A percentile compares a stretch with the other conserved stretches of the same genome.
Evolutionary conservation across 148 eudicot species (phyloP).

Genomic region (Cornus kousa): DNA sequence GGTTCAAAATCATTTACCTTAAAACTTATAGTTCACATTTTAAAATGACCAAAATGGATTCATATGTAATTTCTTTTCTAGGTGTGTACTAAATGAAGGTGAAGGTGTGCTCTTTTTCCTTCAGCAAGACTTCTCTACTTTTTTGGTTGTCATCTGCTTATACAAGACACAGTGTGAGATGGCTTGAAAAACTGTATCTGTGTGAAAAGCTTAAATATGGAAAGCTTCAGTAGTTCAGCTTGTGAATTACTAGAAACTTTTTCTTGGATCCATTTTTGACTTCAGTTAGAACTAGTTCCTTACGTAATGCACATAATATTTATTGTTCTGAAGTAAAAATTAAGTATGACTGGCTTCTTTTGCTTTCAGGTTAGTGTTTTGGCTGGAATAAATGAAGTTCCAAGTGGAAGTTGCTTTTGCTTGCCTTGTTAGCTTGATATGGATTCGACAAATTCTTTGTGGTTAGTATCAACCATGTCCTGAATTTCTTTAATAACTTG

Average conservation of each 20-base stretch:
- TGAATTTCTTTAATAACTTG: background rate
- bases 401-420: slow-evolving; percentile 34
- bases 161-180: background rate
- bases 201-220: background rate
- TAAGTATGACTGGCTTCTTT: slow-evolving; percentile 4
- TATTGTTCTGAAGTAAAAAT: background rate
- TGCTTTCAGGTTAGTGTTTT: slow-evolving; percentile 18
- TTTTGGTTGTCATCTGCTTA: background rate
- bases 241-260: background rate
- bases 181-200: background rate
- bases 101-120: background rate
- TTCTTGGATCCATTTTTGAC: background rate
- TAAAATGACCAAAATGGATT: background rate
- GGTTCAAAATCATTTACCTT: background rate
- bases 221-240: background rate
- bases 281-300: background rate
- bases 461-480: slow-evolving; percentile 45
- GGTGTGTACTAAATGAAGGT: background rate
- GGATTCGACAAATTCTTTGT: slow-evolving; percentile 41
- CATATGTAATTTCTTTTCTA: background rate
- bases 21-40: background rate
- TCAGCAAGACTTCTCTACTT: background rate
- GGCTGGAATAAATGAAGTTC: slow-evolving; percentile 45
- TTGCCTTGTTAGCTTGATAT: slow-evolving; percentile 39
- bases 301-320: background rate